phyloP scores from a whole-genome alignment of 495 filamentous ascomycete genomes.

The Talaromyces adpressus region DNA sequence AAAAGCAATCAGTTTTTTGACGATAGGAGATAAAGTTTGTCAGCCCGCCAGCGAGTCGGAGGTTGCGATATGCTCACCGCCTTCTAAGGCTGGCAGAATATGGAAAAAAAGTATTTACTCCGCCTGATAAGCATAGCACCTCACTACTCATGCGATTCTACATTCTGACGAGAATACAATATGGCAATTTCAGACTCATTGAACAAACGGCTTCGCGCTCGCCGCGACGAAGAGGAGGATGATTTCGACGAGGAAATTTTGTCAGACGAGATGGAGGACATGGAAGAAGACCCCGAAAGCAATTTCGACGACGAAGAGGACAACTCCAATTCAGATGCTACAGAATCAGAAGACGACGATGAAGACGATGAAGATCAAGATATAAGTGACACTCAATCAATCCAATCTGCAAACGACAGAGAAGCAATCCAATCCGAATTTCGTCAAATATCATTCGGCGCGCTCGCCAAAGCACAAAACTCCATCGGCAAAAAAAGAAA shows the following conservation, averaged over 20 bases:
- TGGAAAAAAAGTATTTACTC: background rate
- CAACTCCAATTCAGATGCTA: constrained; percentile 24
- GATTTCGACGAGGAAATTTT: constrained; percentile 29
- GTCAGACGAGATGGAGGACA: constrained; percentile 17
- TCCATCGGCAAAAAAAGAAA: constrained; percentile 45
- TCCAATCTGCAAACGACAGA: constrained; percentile 15
- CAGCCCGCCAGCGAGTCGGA: background rate
- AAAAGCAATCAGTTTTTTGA: background rate
- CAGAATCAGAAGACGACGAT: constrained; percentile 21
- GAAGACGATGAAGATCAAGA: constrained; percentile 21
- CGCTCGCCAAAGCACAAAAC: constrained; percentile 77
- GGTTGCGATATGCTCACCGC: constrained; percentile 12
- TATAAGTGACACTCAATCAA: constrained; percentile 15
- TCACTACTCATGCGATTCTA: background rate
- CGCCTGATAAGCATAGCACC: background rate
- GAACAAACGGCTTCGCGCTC: constrained; percentile 52
- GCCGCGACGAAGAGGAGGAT: constrained; percentile 47
- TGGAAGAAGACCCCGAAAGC: constrained; percentile 15
- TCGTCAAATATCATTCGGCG: constrained; percentile 71
- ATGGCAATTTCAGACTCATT: constrained; percentile 46
- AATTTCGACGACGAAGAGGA: constrained; percentile 23
- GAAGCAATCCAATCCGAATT: constrained; percentile 35
- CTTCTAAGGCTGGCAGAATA: constrained; percentile 9
- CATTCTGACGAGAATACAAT: background rate
- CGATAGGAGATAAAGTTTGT: background rate